These are phyloP conservation scores for Shiraia bambusicola DNA, from an alignment of 2,329 filamentous ascomycete species.

Conservation along the genomic window DNA sequence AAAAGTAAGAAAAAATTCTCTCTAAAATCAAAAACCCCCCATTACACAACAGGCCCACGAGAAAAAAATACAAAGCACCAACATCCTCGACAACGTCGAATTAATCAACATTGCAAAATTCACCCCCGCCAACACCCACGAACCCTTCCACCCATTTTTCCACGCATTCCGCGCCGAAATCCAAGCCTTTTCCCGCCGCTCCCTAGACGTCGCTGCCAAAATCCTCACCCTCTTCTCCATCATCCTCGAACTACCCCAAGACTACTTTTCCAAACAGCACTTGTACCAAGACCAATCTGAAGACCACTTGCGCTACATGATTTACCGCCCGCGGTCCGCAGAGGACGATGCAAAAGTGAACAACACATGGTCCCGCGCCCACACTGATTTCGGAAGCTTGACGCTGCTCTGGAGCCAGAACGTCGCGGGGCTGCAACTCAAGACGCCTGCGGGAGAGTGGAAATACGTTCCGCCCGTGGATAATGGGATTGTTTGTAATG, in stretches of 20 bases:
- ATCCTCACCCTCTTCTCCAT: constrained; percentile 45
- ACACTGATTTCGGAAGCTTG: constrained; percentile 52
- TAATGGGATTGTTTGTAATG: constrained; percentile 54
- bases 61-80: constrained; percentile 36
- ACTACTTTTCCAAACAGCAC: constrained; percentile 43
- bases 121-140: constrained; percentile 24
- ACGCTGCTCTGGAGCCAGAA: constrained; percentile 53
- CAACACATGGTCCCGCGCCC: constrained; percentile 50
- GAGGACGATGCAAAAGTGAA: constrained; percentile 40
- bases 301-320: constrained; percentile 48
- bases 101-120: constrained; percentile 39
- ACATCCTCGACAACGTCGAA: constrained; percentile 37
- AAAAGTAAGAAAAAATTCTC: no score
- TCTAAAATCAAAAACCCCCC: not conserved
- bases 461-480: constrained; percentile 50
- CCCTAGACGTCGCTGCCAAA: constrained; percentile 33
- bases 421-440: constrained; percentile 52
- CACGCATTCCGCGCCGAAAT: constrained; percentile 29
- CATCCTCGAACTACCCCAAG: constrained; percentile 44
- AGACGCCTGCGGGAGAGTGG: constrained; percentile 49
- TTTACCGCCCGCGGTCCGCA: constrained; percentile 45
- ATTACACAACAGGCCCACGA: constrained; percentile 29
- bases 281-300: constrained; percentile 40
- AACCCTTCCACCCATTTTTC: constrained; percentile 32
- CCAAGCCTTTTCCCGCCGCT: constrained; percentile 29